phyloP scores from a whole-genome alignment of 1,284 basidiomycete genomes.

The Cutaneotrichosporon sp. region DNA sequence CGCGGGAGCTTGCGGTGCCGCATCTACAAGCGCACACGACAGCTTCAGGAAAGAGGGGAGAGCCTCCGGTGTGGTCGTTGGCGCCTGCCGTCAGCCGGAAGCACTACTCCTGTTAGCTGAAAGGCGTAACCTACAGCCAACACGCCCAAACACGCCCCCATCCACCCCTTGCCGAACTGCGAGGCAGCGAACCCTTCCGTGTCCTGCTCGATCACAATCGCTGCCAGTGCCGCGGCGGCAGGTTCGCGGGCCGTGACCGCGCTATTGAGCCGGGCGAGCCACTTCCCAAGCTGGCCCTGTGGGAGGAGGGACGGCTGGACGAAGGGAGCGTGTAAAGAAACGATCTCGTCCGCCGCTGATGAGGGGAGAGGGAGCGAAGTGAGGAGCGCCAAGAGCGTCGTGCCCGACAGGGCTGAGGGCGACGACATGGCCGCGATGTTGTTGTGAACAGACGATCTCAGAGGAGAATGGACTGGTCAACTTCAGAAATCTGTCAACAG shows the following conservation, averaged over 20 bases:
- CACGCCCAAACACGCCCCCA: constrained; percentile 34
- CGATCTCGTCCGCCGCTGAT: constrained; percentile 32
- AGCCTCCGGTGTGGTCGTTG: constrained; percentile 6
- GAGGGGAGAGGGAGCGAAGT: constrained; percentile 38
- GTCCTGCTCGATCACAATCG: constrained; percentile 38
- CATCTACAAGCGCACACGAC: constrained; percentile 31
- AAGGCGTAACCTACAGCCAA: constrained; percentile 29
- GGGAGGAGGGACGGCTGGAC: constrained; percentile 35
- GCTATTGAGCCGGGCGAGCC: constrained; percentile 41
- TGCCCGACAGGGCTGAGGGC: constrained; percentile 3
- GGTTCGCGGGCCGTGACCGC: constrained; percentile 38
- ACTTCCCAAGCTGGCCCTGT: constrained; percentile 31
- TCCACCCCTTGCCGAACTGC: constrained; percentile 45
- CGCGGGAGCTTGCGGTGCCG: constrained; percentile 37
- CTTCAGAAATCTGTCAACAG: neutral
- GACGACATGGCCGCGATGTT: constrained; percentile 3
- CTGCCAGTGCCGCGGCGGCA: constrained; percentile 30
- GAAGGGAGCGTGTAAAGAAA: constrained; percentile 36
- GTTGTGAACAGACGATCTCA: neutral
- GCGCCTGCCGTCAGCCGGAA: constrained; percentile 14
- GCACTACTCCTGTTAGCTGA: too few relatives aligned
- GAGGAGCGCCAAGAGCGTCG: constrained; percentile 27
- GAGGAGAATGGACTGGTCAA: neutral
- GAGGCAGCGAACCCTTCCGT: constrained; percentile 42
- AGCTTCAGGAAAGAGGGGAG: constrained; percentile 30